phyloP scores from a whole-genome alignment of 176 grass and related monocot species.

The Bothriochloa decipiens region DNA sequence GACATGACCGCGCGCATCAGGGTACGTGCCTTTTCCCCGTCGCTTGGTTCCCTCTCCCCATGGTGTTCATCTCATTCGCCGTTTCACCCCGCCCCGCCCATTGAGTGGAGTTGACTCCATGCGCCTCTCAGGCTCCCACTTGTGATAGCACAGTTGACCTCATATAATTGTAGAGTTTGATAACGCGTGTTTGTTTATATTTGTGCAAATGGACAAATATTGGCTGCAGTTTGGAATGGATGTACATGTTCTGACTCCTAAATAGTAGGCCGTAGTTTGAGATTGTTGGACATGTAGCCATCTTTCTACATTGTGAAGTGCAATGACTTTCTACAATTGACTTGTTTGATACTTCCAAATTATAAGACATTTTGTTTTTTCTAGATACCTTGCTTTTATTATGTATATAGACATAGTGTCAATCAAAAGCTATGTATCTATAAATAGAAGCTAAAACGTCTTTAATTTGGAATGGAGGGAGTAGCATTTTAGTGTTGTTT shows the following conservation, averaged over 20 bases:
- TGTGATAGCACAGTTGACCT: not conserved
- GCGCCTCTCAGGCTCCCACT: too few relatives aligned
- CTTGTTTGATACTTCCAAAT: not conserved
- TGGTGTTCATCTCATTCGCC: not conserved
- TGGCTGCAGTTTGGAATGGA: not conserved
- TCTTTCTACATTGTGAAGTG: not conserved
- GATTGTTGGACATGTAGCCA: not conserved
- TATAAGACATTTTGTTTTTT: too few relatives aligned
- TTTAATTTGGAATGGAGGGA: too few relatives aligned
- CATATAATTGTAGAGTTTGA: not conserved
- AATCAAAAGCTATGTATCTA: too few relatives aligned
- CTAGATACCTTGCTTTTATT: too few relatives aligned
- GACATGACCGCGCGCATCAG: conserved; percentile 87
- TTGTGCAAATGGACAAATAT: not conserved
- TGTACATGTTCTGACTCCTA: not conserved
- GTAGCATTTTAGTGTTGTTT: not conserved
- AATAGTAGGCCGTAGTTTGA: not conserved
- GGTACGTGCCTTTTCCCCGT: conserved; percentile 35
- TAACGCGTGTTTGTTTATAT: not conserved
- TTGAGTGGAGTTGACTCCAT: not conserved
- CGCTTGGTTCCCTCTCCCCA: not conserved
- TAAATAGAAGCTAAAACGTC: too few relatives aligned
- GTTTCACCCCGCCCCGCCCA: not conserved
- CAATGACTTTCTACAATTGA: not conserved
- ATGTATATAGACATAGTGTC: too few relatives aligned